Base-by-base conservation (phyloP, 441 rosid genomes). In the Arabidopsis hybrid region DNA sequence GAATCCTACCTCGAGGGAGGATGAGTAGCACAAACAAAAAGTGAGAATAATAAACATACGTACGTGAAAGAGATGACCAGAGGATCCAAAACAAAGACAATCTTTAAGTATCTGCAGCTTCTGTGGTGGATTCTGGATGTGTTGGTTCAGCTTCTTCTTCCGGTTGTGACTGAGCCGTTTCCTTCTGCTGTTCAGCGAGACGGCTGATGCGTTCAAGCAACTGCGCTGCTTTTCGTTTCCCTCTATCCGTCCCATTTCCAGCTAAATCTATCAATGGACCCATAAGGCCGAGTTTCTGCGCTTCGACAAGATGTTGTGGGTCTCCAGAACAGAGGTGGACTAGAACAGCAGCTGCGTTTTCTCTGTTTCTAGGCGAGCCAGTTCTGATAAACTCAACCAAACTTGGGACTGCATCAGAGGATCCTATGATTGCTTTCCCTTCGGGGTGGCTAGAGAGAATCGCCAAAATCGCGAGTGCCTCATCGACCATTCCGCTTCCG, bases 281-380 rank as follows among this genome's bases (percentile, higher is more conserved):
- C 90, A 87, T 85, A 46, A 89, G 90, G 12, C 95, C 97, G 13
- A 87, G 86, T 59, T 92, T 89, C 73, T 83, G 88, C 0, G 99
- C 97, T 81, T 87, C 89, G 6, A 81, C 86, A 52, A 89, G 45
- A 77, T 88, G 76, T 57, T 84, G 85, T 51, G 86, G 91, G 74
- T 89, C 99, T 67, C 88, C 95, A 2, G 93, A 49, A 75, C 90
- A 88, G 71, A 95, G 96, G 72, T 95, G 96, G 60, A 95, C 94
- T 86, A 95, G 72, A 51, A 95, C 91, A 4, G 97, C 99, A 38
- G 97, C 97, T n/a, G 94, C 94, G 49, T 95, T 95, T 82, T 95
- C 99, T 76, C 79, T 82, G 86, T 92, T 92, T 73, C 97, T 84
- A 0, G 97, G 91, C n/a, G 94, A 92, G 16, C 97, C 97, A 45